Evolutionary conservation across 345 rosid species (phyloP).

Genomic region (Euphorbia tirucalli): DNA sequence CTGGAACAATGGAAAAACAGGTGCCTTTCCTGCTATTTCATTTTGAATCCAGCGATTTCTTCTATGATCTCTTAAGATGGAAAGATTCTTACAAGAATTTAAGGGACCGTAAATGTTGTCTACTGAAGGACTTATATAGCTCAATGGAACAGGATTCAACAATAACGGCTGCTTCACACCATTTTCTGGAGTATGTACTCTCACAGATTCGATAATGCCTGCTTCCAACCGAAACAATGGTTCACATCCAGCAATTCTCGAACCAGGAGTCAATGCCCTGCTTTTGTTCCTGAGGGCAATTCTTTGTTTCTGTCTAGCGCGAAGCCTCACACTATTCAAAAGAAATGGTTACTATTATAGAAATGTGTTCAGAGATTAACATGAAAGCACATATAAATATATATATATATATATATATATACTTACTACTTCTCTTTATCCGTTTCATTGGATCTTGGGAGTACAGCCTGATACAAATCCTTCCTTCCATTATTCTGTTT

Average conservation of each 20-base stretch:
- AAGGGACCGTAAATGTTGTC: neutral
- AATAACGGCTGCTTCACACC: neutral
- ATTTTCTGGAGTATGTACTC: neutral
- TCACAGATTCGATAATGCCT: neutral
- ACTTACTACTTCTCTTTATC: constrained; percentile 14
- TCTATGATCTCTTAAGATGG: neutral
- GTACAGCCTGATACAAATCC: neutral
- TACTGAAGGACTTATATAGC: neutral
- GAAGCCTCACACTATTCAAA: constrained; percentile 14
- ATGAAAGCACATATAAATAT: too few species aligned
- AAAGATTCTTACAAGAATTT: neutral
- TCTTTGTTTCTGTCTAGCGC: constrained; percentile 13
- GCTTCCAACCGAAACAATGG: neutral
- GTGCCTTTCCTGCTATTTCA: too few species aligned
- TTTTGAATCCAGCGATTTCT: neutral
- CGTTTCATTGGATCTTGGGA: neutral
- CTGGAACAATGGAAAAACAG: too few species aligned
- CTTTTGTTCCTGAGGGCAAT: constrained; percentile 3
- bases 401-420: too few species aligned
- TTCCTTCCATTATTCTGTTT: constrained; percentile 9
- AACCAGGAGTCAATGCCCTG: constrained; percentile 1
- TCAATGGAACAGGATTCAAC: neutral
- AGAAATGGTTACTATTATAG: neutral
- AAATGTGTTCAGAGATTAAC: neutral
- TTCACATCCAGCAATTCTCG: neutral